A percentile compares a stretch with the other conserved stretches of the same genome.
These are phyloP conservation scores for Plasmodium falciparum DNA, from an alignment of 169 alveolate genomes.

Conservation along the genomic window DNA sequence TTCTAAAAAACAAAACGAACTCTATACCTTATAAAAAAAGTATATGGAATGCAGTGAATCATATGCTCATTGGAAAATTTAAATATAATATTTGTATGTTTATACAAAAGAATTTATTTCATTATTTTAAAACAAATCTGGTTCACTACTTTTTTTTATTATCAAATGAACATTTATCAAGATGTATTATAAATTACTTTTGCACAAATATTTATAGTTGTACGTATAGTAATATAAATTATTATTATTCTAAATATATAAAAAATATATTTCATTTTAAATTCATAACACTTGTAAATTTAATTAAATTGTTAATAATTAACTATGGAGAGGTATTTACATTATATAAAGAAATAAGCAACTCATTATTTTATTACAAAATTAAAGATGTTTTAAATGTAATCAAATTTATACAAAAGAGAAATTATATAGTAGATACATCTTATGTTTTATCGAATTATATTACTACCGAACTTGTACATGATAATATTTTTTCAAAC, in stretches of 20 bases:
- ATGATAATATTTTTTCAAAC: constrained; percentile 60
- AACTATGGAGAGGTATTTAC: constrained; percentile 48
- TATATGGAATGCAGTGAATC: constrained; percentile 43
- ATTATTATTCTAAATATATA: constrained; percentile 60
- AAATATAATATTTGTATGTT: constrained; percentile 20
- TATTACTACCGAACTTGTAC: constrained; percentile 21
- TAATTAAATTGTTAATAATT: constrained; percentile 48
- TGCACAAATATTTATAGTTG: constrained; percentile 62
- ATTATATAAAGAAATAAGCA: constrained; percentile 45
- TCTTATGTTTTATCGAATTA: constrained; percentile 48
- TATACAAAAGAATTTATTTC: constrained; percentile 54
- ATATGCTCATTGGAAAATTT: constrained; percentile 47
- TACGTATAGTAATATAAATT: constrained; percentile 62
- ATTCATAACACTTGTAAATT: constrained; percentile 60
- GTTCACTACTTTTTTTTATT: constrained; percentile 58
- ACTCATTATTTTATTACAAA: constrained; percentile 59
- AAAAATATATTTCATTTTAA: constrained; percentile 49
- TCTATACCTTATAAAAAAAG: constrained; percentile 41
- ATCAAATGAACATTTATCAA: constrained; percentile 61
- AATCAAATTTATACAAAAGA: constrained; percentile 24
- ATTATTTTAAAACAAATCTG: constrained; percentile 57
- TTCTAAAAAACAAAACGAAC: constrained; percentile 54
- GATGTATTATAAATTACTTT: constrained; percentile 50
- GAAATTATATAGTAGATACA: constrained; percentile 47
- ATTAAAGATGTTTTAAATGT: constrained; percentile 37